These are phyloP conservation scores for Calcarisporium arbuscula DNA, from an alignment of 2,329 filamentous ascomycete genomes.

Conservation along the genomic window DNA sequence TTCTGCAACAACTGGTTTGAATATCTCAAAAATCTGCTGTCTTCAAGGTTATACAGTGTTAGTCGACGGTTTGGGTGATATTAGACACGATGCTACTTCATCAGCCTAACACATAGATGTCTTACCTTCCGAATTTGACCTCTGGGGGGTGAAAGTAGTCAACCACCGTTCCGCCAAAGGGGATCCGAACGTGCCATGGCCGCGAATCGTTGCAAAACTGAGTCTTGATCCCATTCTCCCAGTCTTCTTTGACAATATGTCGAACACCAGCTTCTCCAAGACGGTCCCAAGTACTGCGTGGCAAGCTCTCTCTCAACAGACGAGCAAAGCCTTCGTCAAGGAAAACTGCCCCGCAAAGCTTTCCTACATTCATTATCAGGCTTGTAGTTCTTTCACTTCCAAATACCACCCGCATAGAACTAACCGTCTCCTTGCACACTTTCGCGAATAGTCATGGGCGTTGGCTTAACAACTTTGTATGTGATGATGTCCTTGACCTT, in stretches of 20 bases:
- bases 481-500: constrained; percentile 31
- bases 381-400: background rate
- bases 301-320: constrained; percentile 19
- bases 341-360: constrained; percentile 32
- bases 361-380: constrained; percentile 17
- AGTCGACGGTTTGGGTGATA: no score
- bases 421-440: constrained; percentile 29
- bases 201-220: constrained; percentile 14
- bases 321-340: constrained; percentile 30
- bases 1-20: constrained; percentile 13
- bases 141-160: constrained; percentile 1
- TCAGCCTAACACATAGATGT: no score
- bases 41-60: background rate
- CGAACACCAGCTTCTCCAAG: constrained; percentile 4
- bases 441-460: constrained; percentile 26
- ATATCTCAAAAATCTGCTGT: constrained; percentile 17
- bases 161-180: constrained; percentile 4
- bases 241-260: constrained; percentile 16
- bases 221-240: constrained; percentile 23
- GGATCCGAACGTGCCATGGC: constrained; percentile 13
- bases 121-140: constrained; percentile 2
- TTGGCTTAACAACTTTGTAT: constrained; percentile 19
- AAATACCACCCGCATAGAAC: constrained; percentile 8
- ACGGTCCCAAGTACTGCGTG: background rate
- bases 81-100: no score